Base-by-base conservation (phyloP, 306 rosid species). In the Cucumis hystrix region DNA sequence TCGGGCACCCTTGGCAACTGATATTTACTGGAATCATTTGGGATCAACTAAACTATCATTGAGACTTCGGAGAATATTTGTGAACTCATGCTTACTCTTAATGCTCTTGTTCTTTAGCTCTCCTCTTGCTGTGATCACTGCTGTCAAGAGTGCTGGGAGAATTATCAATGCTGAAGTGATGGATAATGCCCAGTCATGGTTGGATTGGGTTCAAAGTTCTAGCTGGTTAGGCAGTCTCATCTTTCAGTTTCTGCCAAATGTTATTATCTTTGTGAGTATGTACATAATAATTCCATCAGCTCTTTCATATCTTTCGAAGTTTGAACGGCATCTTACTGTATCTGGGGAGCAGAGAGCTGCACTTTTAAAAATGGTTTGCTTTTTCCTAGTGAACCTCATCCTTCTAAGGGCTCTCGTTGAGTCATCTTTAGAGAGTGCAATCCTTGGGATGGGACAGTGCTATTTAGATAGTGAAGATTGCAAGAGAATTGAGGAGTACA, bases 301-400 rank as follows among this genome's bases (percentile, higher is more conserved):
- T 60, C 99, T 95, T 82, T 95, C 99, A 0, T 90, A 92, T 72
- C 93, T 95, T 57, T 95, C 99, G 6, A 95, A 95, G 79, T 92
- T 92, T 76, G 97, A 95, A 77, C 89, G 93, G 8, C 99, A 95
- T 82, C 84, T 92, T 74, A 95, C 97, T 0, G 97, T 95, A 66
- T 95, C 97, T 1, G 99, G 99, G 78, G 99, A 90, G 87, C 97
- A 92, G 79, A 86, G 88, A 84, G 97, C 99, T 47, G 96, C 91
- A 9, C 97, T 95, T 52, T 45, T 95, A 85, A 95, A 95, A 90
- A 80, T 95, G 99, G 93, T 95, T 86, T 92, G 97, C 84, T 95
- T 95, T 84, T 95, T 95, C 87, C 95, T 95, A 74, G 97, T 95
- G 41, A 95, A 95, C 83, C 99, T 95, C 73, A 95, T 95, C 58